Conservation (phyloP, 805 yeast genomes). For the Yueomyces sinensis region DNA sequence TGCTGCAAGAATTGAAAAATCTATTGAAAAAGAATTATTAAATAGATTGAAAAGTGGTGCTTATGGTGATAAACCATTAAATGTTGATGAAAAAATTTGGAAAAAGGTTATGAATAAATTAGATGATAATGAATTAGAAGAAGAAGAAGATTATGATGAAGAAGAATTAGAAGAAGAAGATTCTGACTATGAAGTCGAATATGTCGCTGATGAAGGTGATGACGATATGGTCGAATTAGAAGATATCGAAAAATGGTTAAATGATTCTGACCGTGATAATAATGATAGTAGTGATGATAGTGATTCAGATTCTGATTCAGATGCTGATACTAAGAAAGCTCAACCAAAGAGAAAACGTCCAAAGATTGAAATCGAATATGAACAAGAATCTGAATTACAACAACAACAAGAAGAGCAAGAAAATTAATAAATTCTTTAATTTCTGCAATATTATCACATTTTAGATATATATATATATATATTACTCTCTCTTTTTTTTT, state of each 20-base stretch:
- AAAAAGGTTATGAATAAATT: slow-evolving; percentile 79
- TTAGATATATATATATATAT: no score
- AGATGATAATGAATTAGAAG: slow-evolving; percentile 50
- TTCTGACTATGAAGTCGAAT: slow-evolving; percentile 69
- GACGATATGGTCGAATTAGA: slow-evolving; percentile 87
- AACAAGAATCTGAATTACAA: slow-evolving; percentile 40
- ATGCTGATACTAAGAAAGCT: slow-evolving; percentile 26
- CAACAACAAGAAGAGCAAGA: no score
- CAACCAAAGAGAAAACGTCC: slow-evolving; percentile 42
- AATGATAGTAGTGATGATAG: slow-evolving; percentile 23
- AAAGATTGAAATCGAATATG: slow-evolving; percentile 73
- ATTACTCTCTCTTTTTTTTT: no score
- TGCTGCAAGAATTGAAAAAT: slow-evolving; percentile 93
- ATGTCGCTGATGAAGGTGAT: slow-evolving; percentile 80
- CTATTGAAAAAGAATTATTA: slow-evolving; percentile 88
- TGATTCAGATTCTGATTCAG: slow-evolving; percentile 28
- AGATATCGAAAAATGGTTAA: slow-evolving; percentile 84
- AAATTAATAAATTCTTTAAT: no score
- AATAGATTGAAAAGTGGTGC: slow-evolving; percentile 96
- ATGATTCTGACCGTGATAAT: slow-evolving; percentile 31
- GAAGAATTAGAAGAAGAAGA: slow-evolving; percentile 38
- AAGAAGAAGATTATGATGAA: slow-evolving; percentile 35
- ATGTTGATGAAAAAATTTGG: slow-evolving; percentile 95
- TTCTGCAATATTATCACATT: no score
- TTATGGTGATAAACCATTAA: slow-evolving; percentile 93